Conservation (phyloP, 768 basidiomycete genomes). For the Pulveroboletus frians region DNA sequence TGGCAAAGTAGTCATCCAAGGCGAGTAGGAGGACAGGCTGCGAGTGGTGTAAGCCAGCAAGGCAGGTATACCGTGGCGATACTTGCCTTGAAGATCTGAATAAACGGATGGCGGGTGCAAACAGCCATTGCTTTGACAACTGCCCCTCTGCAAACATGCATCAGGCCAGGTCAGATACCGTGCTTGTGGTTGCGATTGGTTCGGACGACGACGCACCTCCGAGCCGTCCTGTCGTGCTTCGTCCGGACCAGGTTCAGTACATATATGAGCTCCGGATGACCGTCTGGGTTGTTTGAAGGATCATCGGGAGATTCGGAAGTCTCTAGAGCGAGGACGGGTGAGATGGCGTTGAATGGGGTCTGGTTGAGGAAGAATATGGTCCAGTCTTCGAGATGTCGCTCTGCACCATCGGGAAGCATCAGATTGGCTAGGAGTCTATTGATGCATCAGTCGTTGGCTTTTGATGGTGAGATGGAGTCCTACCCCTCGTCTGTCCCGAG, state of each 20-base stretch:
- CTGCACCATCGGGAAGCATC: conserved; percentile 98
- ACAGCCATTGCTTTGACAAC: conserved; percentile 93
- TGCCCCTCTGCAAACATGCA: conserved; percentile 60
- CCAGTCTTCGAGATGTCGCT: conserved; percentile 94
- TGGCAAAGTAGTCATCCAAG: conserved; percentile 88
- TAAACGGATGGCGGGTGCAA: conserved; percentile 88
- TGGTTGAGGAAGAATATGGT: conserved; percentile 98
- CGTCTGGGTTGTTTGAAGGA: conserved; percentile 22
- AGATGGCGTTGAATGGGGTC: conserved; percentile 81
- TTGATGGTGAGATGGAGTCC: conserved; percentile 12
- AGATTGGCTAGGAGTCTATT: conserved; percentile 86
- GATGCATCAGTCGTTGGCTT: conserved; percentile 4
- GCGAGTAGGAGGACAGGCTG: conserved; percentile 92
- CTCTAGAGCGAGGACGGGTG: conserved; percentile 73
- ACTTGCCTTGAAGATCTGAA: conserved; percentile 90
- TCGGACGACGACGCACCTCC: conserved; percentile 47
- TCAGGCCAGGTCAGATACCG: conserved; percentile 10
- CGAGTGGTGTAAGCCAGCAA: conserved; percentile 5
- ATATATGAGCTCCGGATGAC: conserved; percentile 60
- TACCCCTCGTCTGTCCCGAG: conserved; percentile 94
- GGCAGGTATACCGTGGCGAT: background rate
- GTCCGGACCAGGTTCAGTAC: conserved; percentile 89
- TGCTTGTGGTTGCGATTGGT: background rate
- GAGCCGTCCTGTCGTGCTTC: conserved; percentile 79
- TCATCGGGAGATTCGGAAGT: conserved; percentile 36